Base-by-base conservation (phyloP, 345 rosid genomes). In the Citrus mangshanensis region DNA sequence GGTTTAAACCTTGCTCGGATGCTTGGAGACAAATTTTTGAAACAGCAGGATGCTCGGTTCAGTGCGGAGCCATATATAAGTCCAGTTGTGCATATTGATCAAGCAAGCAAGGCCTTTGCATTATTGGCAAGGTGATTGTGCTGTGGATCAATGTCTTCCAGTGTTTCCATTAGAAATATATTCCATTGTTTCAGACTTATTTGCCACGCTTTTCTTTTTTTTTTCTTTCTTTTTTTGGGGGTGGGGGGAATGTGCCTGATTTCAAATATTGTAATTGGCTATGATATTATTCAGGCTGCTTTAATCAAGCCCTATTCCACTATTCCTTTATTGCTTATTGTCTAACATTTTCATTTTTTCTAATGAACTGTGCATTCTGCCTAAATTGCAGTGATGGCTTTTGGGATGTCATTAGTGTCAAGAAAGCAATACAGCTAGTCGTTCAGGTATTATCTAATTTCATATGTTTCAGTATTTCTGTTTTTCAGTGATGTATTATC, bases 11-110 rank as follows among this genome's bases (percentile, higher is more conserved):
- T 97, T 73, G 92, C 97, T 62, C 89, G 98, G 76, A 91, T 94
- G 98, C 98, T 97, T 72, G 99, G 99, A 77, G 99, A 93, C 87
- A 97, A 97, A 74, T 97, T 91, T 85, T 83, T 91, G 79, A 97
- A 97, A 85, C 91, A 91, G 86, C 95, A 94, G 87, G 99, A 97
- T 67, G 77, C 82, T 13, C 91, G 98, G 40, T 94, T 94, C 82
- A 91, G 93, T 74, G 87, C 97, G 16, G 97, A 92, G 84, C 99
- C 99, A 54, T 91, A 83, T 76, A 86, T 92, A 82, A 97, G 99
- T 79, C 82, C 84, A 83, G 90, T 86, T 81, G 86, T 94, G 78
- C 91, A 82, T 77, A 83, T 97, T 77, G 79, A 88, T 83, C 88
- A 71, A 79, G 78, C 88, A 37, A 88, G 92, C 77, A 85, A 74